Percentiles rank a stretch among this genome's conserved stretches.
These are phyloP conservation scores for Haplosporangium sp. DNA, from an alignment of 371 early-diverging fungal genomes.

Conservation along the genomic window DNA sequence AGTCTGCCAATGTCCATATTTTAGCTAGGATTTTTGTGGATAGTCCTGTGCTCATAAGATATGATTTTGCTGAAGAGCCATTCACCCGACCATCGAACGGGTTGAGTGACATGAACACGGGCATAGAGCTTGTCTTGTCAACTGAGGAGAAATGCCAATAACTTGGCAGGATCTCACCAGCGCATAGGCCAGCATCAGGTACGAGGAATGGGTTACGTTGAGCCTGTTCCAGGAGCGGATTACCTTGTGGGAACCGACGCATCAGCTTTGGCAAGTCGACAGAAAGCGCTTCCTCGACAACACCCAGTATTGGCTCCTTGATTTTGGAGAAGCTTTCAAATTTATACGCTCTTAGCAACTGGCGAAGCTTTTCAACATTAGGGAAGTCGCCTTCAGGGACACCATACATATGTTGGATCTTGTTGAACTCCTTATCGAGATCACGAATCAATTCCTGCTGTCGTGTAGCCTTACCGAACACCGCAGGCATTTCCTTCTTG, in stretches of 20 bases:
- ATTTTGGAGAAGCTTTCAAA: conserved; percentile 82
- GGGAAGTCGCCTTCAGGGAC: conserved; percentile 84
- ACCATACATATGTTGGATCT: conserved; percentile 76
- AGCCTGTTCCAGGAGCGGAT: conserved; percentile 59
- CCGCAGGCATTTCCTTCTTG: conserved; percentile 85
- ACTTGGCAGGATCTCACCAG: conserved; percentile 62
- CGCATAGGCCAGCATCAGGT: conserved; percentile 11
- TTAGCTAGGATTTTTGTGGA: conserved; percentile 69
- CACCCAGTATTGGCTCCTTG: conserved; percentile 59
- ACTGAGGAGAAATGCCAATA: conserved; percentile 72
- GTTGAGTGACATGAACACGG: conserved; percentile 61
- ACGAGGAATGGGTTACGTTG: conserved; percentile 65
- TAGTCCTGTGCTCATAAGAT: conserved; percentile 72
- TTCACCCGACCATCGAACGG: conserved; percentile 74
- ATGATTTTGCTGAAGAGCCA: conserved; percentile 69
- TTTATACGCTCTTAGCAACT: conserved; percentile 74
- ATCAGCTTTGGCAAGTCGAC: conserved; percentile 75
- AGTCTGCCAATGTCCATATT: conserved; percentile 78
- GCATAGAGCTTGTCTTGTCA: conserved; percentile 61
- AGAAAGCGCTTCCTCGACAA: conserved; percentile 63
- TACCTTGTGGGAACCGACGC: conserved; percentile 70
- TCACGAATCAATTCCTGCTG: conserved; percentile 78
- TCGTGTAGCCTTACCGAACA: conserved; percentile 87
- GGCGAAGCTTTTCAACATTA: conserved; percentile 71
- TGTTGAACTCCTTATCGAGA: conserved; percentile 78